Evolutionary conservation across 225 moss, liverwort and hornwort species (phyloP).

Genomic region (Polytrichum commune): DNA sequence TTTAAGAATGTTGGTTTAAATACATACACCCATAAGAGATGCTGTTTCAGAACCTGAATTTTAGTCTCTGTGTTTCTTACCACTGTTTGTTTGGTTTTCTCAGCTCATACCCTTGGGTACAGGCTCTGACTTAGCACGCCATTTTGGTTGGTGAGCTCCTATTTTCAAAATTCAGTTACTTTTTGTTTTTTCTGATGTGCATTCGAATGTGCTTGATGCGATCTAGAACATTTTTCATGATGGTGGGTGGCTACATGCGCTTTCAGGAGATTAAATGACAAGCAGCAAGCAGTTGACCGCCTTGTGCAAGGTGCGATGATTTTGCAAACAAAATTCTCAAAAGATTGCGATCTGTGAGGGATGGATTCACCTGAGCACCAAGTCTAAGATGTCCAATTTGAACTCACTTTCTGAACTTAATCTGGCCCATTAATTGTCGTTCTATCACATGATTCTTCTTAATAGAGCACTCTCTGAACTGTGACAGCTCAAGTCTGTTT

Average conservation of each 20-base stretch:
- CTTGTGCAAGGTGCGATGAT: conserved; percentile 38
- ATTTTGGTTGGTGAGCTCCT: conserved; percentile 73
- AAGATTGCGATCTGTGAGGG: too few species aligned
- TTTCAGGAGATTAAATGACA: conserved; percentile 52
- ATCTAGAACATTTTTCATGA: not conserved
- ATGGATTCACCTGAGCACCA: too few species aligned
- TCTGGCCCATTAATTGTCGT: too few species aligned
- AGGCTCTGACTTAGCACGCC: conserved; percentile 85
- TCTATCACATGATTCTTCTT: too few species aligned
- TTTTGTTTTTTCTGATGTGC: not conserved
- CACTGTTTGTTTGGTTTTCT: conserved; percentile 37
- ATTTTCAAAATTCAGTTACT: not conserved
- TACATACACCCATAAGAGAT: too few species aligned
- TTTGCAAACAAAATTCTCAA: not conserved
- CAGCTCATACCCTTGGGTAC: conserved; percentile 94
- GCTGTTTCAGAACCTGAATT: too few species aligned
- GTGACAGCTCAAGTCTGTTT: too few species aligned
- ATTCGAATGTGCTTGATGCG: not conserved
- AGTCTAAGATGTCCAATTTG: too few species aligned
- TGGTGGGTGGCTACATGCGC: not conserved
- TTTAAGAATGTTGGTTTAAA: not conserved
- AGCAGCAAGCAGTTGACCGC: conserved; percentile 50
- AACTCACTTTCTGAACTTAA: too few species aligned
- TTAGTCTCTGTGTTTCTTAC: conserved; percentile 19
- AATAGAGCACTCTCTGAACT: too few species aligned